Evolutionary conservation across 805 yeast species (phyloP), one percentile per base, ranked within the genome.

Genomic region (Starmerella gropengiesseri): DNA sequence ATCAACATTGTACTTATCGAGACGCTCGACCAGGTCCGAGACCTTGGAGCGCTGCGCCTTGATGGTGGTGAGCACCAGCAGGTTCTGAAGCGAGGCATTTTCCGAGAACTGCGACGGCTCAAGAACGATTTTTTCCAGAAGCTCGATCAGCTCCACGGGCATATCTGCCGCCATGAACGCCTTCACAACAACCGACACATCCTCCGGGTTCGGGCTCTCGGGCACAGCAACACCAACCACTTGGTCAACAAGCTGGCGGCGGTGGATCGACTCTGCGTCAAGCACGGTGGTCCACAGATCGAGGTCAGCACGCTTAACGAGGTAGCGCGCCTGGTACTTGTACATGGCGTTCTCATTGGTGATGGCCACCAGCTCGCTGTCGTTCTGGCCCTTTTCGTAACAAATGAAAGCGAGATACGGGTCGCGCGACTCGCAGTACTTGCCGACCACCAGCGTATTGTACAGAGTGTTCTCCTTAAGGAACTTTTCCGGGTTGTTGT

Each of bases 331-430:
- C 70, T 91, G 98, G 66, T 91, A 89, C 64, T 91, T 91, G 74
- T 82, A 91, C 99, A 91, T 91, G 55, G 91, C 75, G 63, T 91
- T 91, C 59, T 91, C 97, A 63, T 91, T 91, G 53, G 98, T 91
- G 63, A 91, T 86, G 59, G 75, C 71, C 57, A 91, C 75, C 58
- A 91, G 74, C 62, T 91, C 98, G 45, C 71, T 79, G 61, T 91
- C 95, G 56, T 89, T 87, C 41, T 73, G 69, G 60, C 99, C 99
- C 67, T 87, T 89, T 48, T 93, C 94, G 65, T 91, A 91, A 40
- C 95, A 94, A 66, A 91, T 91, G 64, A 85, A 91, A 22, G 98
- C 99, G 61, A 91, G 71, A 67, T 85, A 91, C 49, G 99, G 99
- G 60, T 91, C 99, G 66, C 98, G 82, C 75, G 84, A 89, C 67